These are phyloP conservation scores for Mycena albidolilacea DNA, from an alignment of 768 basidiomycete species.

Conservation along the genomic window DNA sequence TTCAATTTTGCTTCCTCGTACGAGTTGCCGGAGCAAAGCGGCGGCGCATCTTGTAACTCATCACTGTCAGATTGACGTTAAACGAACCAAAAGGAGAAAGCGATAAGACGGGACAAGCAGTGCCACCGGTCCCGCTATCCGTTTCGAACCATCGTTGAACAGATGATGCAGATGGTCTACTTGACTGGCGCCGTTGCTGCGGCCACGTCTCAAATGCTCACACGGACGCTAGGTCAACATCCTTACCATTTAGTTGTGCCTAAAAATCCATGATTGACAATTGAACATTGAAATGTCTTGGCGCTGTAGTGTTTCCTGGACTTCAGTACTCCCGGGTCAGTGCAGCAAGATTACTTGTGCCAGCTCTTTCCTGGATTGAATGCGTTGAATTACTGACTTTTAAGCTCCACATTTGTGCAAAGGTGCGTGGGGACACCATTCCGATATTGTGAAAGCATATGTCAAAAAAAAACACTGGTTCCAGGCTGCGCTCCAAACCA, in stretches of 20 bases:
- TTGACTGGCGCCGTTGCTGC: not conserved
- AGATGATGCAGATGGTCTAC: no score
- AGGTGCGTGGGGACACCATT: conserved; percentile 1
- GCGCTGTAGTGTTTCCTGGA: not conserved
- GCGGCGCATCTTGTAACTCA: no score
- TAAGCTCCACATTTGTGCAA: not conserved
- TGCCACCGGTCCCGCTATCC: no score
- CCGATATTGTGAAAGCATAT: not conserved
- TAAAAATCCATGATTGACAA: not conserved
- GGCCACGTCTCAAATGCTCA: not conserved
- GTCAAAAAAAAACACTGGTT: conserved; percentile 4
- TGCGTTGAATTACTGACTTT: not conserved
- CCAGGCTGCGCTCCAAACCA: not conserved
- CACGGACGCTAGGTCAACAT: conserved; percentile 2
- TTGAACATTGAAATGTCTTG: conserved; percentile 10
- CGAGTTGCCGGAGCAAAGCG: no score
- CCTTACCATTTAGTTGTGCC: not conserved
- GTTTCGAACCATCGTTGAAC: no score
- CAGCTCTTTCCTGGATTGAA: conserved; percentile 2
- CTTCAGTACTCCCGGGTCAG: conserved; percentile 5
- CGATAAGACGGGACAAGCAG: no score
- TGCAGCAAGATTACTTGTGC: conserved; percentile 4
- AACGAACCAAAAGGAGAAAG: not conserved
- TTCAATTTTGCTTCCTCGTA: no score
- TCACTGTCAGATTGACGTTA: not conserved